Evolutionary conservation across 2,329 filamentous ascomycete species (phyloP).

Genomic region (Chaetomium olivaceum): DNA sequence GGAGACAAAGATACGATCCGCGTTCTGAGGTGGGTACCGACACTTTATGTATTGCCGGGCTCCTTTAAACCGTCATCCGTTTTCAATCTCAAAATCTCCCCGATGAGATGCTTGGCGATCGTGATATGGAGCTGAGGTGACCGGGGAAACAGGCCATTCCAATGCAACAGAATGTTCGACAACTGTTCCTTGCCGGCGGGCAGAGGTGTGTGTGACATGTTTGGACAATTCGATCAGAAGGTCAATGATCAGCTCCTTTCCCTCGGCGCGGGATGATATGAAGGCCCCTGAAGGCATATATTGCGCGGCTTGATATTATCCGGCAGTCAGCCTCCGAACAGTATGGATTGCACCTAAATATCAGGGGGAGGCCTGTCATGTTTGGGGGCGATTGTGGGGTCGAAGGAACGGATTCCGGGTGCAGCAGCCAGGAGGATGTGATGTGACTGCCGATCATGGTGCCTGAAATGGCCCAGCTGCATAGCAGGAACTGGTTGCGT

Average conservation of each 20-base stretch:
- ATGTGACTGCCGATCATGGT: background rate
- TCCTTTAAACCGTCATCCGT: background rate
- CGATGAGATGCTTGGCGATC: background rate
- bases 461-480: background rate
- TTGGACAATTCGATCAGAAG: background rate
- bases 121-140: background rate
- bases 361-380: background rate
- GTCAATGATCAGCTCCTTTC: background rate
- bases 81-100: background rate
- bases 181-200: background rate
- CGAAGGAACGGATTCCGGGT: background rate
- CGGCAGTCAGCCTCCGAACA: constrained; percentile 13
- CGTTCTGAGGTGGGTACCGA: background rate
- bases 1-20: constrained; percentile 21
- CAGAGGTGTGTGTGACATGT: background rate
- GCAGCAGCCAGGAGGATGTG: background rate
- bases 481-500: background rate
- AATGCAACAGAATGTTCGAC: constrained; percentile 12
- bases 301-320: constrained; percentile 30
- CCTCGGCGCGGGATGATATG: background rate
- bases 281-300: constrained; percentile 16
- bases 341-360: background rate
- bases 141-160: background rate
- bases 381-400: background rate
- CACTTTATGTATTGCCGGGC: background rate